Conservation (phyloP, 2,329 filamentous ascomycete genomes). For the Epichloe elymi region DNA sequence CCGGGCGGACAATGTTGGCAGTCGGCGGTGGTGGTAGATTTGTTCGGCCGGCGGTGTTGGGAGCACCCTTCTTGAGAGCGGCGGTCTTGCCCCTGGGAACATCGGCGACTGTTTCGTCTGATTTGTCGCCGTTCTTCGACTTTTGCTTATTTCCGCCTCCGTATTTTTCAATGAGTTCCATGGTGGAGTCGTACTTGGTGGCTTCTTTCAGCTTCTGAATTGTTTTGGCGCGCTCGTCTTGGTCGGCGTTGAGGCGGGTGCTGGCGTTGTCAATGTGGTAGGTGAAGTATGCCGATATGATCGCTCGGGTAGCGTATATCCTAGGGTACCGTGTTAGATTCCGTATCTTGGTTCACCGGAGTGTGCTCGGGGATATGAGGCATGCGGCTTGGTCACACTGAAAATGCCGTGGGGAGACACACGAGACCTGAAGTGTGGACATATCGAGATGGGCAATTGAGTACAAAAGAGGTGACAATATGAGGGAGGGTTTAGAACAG, state of each 20-base stretch:
- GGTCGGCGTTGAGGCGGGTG: slow-evolving; percentile 56
- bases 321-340: slow-evolving; percentile 27
- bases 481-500: too few species aligned
- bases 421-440: too few species aligned
- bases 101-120: slow-evolving; percentile 4
- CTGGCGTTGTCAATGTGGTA: slow-evolving; percentile 64
- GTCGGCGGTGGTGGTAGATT: slow-evolving; percentile 45
- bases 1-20: slow-evolving; percentile 43
- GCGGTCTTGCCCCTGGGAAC: slow-evolving; percentile 8
- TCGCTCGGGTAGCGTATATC: slow-evolving; percentile 64
- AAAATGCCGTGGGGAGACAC: too few species aligned
- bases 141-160: slow-evolving; percentile 46
- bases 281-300: slow-evolving; percentile 59
- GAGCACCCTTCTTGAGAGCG: slow-evolving; percentile 5
- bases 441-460: too few species aligned
- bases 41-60: slow-evolving; percentile 22
- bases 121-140: slow-evolving; percentile 5
- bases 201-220: slow-evolving; percentile 91
- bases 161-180: slow-evolving; percentile 89
- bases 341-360: neutral
- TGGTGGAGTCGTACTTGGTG: slow-evolving; percentile 91
- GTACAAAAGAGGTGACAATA: too few species aligned
- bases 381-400: too few species aligned
- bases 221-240: slow-evolving; percentile 68
- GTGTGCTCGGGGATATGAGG: neutral